Conservation (phyloP, 2,329 filamentous ascomycete species). For the Dothistroma pini region DNA sequence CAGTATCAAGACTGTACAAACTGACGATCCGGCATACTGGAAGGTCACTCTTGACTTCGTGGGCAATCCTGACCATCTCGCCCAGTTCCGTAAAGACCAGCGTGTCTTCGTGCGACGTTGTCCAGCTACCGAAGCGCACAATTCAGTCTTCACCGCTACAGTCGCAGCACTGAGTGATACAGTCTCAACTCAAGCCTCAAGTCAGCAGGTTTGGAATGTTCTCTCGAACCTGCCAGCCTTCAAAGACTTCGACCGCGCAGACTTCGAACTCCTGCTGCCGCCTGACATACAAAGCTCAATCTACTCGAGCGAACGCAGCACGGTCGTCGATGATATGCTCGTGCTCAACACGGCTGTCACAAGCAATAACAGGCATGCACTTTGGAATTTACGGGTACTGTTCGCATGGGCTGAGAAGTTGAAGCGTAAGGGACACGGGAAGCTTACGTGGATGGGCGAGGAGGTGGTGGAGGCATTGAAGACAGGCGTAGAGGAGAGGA, state of each 20-base stretch:
- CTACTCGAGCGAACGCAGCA: constrained; percentile 53
- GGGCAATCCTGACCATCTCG: constrained; percentile 57
- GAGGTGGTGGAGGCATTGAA: constrained; percentile 55
- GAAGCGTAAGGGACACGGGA: constrained; percentile 34
- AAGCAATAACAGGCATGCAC: constrained; percentile 52
- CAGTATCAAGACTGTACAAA: constrained; percentile 60
- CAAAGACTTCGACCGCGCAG: constrained; percentile 56
- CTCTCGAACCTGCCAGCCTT: constrained; percentile 62
- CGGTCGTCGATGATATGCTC: constrained; percentile 68
- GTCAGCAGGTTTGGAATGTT: constrained; percentile 62
- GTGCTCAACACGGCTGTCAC: constrained; percentile 49
- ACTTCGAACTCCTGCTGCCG: constrained; percentile 49
- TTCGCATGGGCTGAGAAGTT: constrained; percentile 62
- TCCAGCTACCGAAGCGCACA: constrained; percentile 51
- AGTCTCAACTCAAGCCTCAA: constrained; percentile 33
- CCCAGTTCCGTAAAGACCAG: constrained; percentile 66
- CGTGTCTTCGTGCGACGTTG: constrained; percentile 71
- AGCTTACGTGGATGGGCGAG: constrained; percentile 52
- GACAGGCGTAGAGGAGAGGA: constrained; percentile 46
- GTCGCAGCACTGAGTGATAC: constrained; percentile 68
- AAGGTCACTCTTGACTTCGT: constrained; percentile 73
- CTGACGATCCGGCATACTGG: constrained; percentile 69
- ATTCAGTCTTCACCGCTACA: constrained; percentile 61
- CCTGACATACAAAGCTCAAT: constrained; percentile 39
- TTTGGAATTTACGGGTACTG: constrained; percentile 61